Evolutionary conservation across 208 protist species (phyloP), one percentile per base, ranked within the genome.

Genomic region (Crithidia thermophila): DNA sequence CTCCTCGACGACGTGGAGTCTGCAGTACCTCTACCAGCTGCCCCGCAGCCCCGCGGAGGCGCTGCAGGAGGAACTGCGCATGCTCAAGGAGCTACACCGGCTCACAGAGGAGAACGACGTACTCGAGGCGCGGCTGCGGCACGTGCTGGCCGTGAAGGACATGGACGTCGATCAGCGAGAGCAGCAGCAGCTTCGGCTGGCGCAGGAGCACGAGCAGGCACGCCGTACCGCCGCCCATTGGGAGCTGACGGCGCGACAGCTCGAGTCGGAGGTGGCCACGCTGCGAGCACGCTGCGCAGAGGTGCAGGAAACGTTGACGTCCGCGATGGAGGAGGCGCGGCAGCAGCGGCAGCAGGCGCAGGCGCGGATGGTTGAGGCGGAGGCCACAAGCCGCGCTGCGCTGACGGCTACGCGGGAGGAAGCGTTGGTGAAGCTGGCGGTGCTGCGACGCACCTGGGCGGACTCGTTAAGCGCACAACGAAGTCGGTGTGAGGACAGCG

Each of bases 41-140:
- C 82, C 82, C 14, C 75, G 78, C 31, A 81, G 55, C 36, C 82
- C 82, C 0, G 82, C 74, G 7, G 82, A 84, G 70, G 74, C 77
- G 1, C 63, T 89, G 30, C 65, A 79, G 47, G 84, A 84, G 74
- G 72, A 90, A 56, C 45, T 90, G 63, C 67, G 68, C n/a, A 73
- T 93, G 47, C 55, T 87, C 13, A 75, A 84, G 43, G 72, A 79
- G 40, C 20, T 93, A n/a, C 59, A 70, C 25, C 66, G 60, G 4
- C 58, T 82, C 23, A 55, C 33, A 13, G 77, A 79, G 45, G 72
- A 77, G 39, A 84, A 87, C 28, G 63, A 46, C 13, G 56, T 58
- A 30, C 72, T 93, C 1, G 64, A 72, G 33, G 68, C 56, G 0
- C 70, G 70, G 3, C 52, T 79, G 30, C 28, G 77, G 14, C 74